A percentile compares a stretch with the other conserved stretches of the same genome.
Evolutionary conservation across 164 flowering plant genomes (phyloP).

Genomic region (Vitis rupestris): DNA sequence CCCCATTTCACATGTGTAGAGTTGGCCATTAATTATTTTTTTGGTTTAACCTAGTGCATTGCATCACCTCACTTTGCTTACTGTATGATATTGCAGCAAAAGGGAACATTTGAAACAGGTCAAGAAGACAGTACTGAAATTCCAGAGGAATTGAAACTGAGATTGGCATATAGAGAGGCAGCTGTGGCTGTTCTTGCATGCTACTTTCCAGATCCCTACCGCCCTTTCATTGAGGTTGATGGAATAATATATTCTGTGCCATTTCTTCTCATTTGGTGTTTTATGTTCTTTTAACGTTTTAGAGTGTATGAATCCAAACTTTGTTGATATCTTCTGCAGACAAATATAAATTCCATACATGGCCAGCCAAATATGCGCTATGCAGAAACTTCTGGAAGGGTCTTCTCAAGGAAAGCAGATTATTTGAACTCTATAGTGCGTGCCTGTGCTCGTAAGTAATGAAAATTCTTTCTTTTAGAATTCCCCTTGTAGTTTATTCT

Average conservation of each 20-base stretch:
- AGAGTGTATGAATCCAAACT: neutral
- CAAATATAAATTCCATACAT: slow-evolving; percentile 67
- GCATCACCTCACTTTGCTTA: neutral
- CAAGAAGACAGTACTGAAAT: slow-evolving; percentile 87
- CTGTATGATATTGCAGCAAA: slow-evolving; percentile 65
- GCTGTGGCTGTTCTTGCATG: slow-evolving; percentile 97
- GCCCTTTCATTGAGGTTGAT: slow-evolving; percentile 72
- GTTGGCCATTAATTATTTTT: no score
- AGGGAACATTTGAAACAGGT: slow-evolving; percentile 96
- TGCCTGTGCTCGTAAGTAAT: slow-evolving; percentile 93
- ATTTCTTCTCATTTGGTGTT: neutral
- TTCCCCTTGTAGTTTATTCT: neutral
- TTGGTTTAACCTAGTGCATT: neutral
- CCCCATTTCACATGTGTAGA: no score
- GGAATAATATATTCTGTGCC: neutral
- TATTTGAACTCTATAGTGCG: slow-evolving; percentile 80
- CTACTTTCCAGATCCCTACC: slow-evolving; percentile 75
- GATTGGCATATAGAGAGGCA: slow-evolving; percentile 95
- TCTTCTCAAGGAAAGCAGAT: slow-evolving; percentile 69
- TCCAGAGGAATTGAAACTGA: slow-evolving; percentile 80
- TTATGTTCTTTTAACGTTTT: neutral
- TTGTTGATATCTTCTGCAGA: slow-evolving; percentile 45
- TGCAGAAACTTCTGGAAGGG: slow-evolving; percentile 53
- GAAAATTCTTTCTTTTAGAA: neutral
- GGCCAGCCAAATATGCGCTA: slow-evolving; percentile 79